phyloP scores from a whole-genome alignment of 768 basidiomycete genomes.

The Royoungia palumana region DNA sequence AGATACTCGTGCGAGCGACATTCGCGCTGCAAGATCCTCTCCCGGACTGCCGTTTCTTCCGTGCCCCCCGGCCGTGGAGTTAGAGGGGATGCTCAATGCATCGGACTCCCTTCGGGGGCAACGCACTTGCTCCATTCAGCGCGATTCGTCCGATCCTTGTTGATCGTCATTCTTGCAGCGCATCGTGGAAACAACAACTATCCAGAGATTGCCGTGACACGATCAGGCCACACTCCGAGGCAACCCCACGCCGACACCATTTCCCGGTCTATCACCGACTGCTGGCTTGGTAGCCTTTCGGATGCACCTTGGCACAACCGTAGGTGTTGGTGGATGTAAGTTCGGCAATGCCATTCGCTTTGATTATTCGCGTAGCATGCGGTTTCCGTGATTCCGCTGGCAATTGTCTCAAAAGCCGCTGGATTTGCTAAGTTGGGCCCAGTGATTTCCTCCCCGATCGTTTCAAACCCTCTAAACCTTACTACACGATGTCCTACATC shows the following conservation, averaged over 20 bases:
- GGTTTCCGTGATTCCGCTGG: slow-evolving; percentile 16
- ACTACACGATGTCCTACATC: slow-evolving; percentile 17
- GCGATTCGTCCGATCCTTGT: neutral
- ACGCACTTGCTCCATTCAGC: neutral
- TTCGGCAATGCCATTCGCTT: neutral
- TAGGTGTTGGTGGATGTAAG: slow-evolving; percentile 1
- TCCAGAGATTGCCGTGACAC: neutral
- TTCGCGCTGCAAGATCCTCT: too few relatives aligned
- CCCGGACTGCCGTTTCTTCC: neutral
- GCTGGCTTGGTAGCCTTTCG: neutral
- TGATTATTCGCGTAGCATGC: neutral
- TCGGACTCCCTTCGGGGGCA: neutral
- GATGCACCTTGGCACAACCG: neutral
- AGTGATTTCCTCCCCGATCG: neutral
- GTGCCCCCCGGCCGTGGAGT: slow-evolving; percentile 7
- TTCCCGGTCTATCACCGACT: slow-evolving; percentile 23
- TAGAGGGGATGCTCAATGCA: slow-evolving; percentile 15
- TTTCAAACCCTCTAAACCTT: neutral
- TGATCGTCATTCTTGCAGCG: neutral
- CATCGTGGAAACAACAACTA: neutral
- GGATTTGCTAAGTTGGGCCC: neutral
- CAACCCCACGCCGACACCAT: neutral
- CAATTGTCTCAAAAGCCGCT: slow-evolving; percentile 10
- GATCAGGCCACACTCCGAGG: too few relatives aligned
- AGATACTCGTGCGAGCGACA: neutral